Conservation (phyloP, 129 eudicot species). For the Helianthus tuberosus region DNA sequence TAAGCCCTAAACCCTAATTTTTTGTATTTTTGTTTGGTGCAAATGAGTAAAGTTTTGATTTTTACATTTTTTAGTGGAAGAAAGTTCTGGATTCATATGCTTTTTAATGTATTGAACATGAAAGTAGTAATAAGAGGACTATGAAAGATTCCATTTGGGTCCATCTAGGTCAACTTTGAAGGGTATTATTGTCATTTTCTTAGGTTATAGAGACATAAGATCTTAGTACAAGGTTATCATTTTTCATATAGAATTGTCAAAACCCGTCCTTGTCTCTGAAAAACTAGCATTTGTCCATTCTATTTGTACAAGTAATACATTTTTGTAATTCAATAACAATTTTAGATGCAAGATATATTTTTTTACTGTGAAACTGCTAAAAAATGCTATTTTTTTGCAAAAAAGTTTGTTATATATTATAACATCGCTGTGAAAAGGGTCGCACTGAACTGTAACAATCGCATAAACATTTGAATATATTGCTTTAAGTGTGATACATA, state of each 20-base stretch:
- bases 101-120: conserved; percentile 17
- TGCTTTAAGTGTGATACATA: too few relatives aligned
- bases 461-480: too few relatives aligned
- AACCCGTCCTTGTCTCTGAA: neutral
- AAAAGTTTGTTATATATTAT: too few relatives aligned
- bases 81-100: neutral
- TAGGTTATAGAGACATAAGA: conserved; percentile 1
- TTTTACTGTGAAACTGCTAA: too few relatives aligned
- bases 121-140: conserved; percentile 26
- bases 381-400: too few relatives aligned
- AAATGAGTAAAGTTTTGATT: conserved; percentile 24
- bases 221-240: conserved; percentile 21
- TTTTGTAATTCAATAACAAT: neutral
- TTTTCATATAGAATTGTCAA: neutral
- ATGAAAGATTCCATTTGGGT: conserved; percentile 36
- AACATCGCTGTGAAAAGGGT: too few relatives aligned
- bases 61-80: conserved; percentile 14
- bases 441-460: too few relatives aligned
- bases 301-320: neutral
- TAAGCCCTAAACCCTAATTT: conserved; percentile 24
- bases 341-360: neutral
- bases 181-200: conserved; percentile 27
- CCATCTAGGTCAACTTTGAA: conserved; percentile 30
- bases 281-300: neutral
- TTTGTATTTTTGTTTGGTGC: neutral